These are phyloP conservation scores for Arabidopsis lyrata DNA, from an alignment of 441 rosid species.

Conservation along the genomic window DNA sequence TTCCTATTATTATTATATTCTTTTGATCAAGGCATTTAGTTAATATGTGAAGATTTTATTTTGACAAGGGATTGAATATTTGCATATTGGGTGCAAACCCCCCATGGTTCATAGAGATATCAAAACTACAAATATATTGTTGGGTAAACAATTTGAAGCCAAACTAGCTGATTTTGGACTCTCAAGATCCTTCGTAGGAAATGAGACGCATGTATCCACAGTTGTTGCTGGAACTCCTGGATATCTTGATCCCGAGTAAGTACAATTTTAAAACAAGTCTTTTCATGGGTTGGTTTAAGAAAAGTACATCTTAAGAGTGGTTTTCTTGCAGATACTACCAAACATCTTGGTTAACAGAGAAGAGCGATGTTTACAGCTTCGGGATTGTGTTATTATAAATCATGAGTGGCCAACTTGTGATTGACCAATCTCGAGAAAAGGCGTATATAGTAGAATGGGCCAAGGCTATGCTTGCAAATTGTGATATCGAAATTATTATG, in stretches of 20 bases:
- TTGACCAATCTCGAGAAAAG: slow-evolving; percentile 5
- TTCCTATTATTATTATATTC: no score
- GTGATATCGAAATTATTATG: slow-evolving; percentile 30
- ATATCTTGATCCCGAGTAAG: slow-evolving; percentile 55
- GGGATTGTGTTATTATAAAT: slow-evolving; percentile 34
- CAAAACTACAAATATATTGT: slow-evolving; percentile 50
- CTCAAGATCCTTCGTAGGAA: slow-evolving; percentile 24
- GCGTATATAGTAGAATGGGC: no score
- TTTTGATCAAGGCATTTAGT: no score
- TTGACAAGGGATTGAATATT: no score
- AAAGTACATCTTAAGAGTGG: no score
- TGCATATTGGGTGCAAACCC: no score
- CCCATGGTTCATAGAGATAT: slow-evolving; percentile 53
- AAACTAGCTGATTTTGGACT: slow-evolving; percentile 58
- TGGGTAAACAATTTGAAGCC: slow-evolving; percentile 43
- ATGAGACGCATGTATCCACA: no score
- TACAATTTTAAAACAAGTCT: background rate
- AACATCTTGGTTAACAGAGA: background rate
- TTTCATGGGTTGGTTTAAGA: no score
- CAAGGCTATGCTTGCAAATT: background rate
- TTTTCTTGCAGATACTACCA: slow-evolving; percentile 19
- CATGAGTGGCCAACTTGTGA: slow-evolving; percentile 11
- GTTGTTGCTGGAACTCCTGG: slow-evolving; percentile 47
- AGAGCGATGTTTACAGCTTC: slow-evolving; percentile 35
- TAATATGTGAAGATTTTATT: no score